Evolutionary conservation across 1,284 basidiomycete species (phyloP), one percentile per base, ranked within the genome.

Genomic region (Fomitopsis palustris): DNA sequence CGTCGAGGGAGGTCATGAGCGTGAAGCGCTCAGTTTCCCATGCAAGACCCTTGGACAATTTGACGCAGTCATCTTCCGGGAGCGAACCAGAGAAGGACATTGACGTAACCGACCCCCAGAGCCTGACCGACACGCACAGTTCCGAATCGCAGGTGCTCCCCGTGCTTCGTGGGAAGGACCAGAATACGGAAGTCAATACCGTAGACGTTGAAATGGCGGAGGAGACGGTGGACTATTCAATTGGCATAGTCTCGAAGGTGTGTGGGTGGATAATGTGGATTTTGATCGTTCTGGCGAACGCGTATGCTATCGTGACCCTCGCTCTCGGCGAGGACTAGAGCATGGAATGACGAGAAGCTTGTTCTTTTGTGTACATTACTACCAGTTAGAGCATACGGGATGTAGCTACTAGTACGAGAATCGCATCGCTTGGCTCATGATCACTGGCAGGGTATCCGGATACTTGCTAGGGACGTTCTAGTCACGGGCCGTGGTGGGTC

Each of bases 271-370:
- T 76, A 14, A 81, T 92, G 43, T 92, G 86, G 77, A 63, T 83
- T 6, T 64, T 92, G 4, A 77, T 93, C 16, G 73, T 88, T n/a
- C 71, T 81, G 19, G 91, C 92, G 37, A 93, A 94, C 68, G 72
- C 81, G 25, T 90, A 89, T 63, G 86, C 83, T 4, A 71, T 90
- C 52, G 75, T 83, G 16, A 80, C 77, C 16, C 72, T 89, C 41
- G 77, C 71, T 53, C 60, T 78, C 65, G 74, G 77, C 5, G 53
- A 73, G 54, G 62, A 51, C 19, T 42, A 33, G 25, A 23, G 61
- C 47, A 14, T 14, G 1, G 4, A 9, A 37, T 37, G 35, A 37
- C 10, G 35, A 37, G 8, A 37, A 9, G 8, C 10, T 6, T 33
- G 31, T 33, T 33, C 31, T n/a, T n/a, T n/a, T n/a, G n/a, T n/a